Conservation (phyloP, 148 eudicot species). For the Chenopodium berlandieri region DNA sequence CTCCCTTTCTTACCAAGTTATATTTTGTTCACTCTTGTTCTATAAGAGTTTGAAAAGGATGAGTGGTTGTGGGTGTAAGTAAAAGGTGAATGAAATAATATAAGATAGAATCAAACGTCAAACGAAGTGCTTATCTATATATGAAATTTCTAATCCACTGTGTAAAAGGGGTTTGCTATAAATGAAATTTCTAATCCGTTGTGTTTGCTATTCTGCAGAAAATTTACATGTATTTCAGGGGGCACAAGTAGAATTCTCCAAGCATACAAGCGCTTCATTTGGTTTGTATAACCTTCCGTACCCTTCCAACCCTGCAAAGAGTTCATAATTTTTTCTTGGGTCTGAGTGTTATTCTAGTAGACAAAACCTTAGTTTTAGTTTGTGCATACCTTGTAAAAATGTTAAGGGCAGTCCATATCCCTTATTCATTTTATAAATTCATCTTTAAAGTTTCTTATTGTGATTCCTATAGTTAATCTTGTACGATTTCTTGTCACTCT, state of each 20-base stretch:
- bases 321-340: slow-evolving; percentile 9
- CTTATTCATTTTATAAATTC: background rate
- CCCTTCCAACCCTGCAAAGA: slow-evolving; percentile 11
- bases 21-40: no score
- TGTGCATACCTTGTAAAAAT: slow-evolving; percentile 36
- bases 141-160: no score
- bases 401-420: background rate
- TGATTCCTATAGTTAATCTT: slow-evolving; percentile 12
- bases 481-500: background rate
- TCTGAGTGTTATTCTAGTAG: slow-evolving; percentile 7
- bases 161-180: no score
- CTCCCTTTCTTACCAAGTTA: no score
- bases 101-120: no score
- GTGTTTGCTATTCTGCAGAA: slow-evolving; percentile 49
- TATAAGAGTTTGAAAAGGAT: no score
- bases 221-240: slow-evolving; percentile 68
- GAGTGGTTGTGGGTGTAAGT: no score
- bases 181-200: background rate
- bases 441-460: slow-evolving; percentile 10
- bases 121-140: no score
- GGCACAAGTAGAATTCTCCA: slow-evolving; percentile 39
- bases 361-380: slow-evolving; percentile 17
- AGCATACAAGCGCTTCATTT: slow-evolving; percentile 20
- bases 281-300: slow-evolving; percentile 13
- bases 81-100: no score